A percentile compares a stretch with the other conserved stretches of the same genome.
These are phyloP conservation scores for Pyrenochaeta sp. DNA, from an alignment of 2,329 filamentous ascomycete genomes.

Conservation along the genomic window DNA sequence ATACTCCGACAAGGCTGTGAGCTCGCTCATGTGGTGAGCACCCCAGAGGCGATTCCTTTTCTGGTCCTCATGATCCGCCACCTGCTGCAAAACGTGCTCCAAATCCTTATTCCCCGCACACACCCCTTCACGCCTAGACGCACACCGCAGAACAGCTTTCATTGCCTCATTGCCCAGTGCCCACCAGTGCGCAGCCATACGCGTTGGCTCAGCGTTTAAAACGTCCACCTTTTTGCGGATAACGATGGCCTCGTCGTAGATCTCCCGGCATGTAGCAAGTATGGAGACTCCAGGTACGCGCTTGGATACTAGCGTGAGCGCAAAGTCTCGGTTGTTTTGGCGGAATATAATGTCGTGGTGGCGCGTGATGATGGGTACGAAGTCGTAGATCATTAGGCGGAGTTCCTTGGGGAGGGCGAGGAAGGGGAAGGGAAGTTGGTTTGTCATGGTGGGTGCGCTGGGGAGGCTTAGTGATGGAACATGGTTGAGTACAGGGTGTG, in stretches of 20 bases:
- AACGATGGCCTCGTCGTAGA: neutral
- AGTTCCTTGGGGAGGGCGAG: neutral
- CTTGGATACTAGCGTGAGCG: neutral
- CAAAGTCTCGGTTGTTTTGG: neutral
- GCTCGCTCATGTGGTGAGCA: no score
- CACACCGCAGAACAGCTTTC: neutral
- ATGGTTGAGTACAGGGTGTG: no score
- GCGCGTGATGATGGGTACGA: neutral
- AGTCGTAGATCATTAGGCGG: neutral
- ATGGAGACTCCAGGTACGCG: neutral
- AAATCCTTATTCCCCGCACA: neutral
- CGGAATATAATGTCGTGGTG: neutral
- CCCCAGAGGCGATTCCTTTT: no score
- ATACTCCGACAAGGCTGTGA: no score
- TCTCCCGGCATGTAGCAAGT: neutral
- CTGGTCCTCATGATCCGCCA: no score
- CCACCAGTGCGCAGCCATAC: neutral
- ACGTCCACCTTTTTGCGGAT: neutral
- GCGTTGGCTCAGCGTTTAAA: neutral
- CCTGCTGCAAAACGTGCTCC: neutral
- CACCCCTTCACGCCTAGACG: neutral
- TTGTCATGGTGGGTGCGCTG: neutral
- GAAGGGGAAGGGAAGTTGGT: neutral
- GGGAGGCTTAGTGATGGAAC: no score
- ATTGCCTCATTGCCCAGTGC: neutral